Evolutionary conservation across 2,329 filamentous ascomycete species (phyloP).

Genomic region (Shiraia bambusicola): DNA sequence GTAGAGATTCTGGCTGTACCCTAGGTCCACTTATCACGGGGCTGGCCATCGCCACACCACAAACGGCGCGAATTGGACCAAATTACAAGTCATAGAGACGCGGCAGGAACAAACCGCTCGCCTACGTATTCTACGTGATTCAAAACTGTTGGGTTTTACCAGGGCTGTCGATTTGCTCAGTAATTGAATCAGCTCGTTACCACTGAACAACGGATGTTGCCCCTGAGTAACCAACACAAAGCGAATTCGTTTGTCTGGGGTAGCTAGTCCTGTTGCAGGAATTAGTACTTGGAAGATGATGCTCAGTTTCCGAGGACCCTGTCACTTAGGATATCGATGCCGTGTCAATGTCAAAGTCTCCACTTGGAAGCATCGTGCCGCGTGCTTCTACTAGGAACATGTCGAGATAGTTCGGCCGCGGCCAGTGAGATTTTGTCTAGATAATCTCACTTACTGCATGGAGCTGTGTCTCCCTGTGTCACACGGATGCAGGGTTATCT

Average conservation of each 20-base stretch:
- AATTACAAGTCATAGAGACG: not conserved
- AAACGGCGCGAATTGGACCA: not conserved
- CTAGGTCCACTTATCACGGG: conserved; percentile 11
- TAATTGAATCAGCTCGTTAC: not conserved
- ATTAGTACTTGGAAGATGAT: conserved; percentile 5
- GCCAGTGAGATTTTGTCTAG: conserved; percentile 1
- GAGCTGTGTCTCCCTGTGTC: conserved; percentile 4
- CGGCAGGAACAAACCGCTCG: not conserved
- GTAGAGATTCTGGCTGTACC: conserved; percentile 6
- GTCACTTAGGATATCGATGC: conserved; percentile 1
- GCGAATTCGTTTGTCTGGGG: not conserved
- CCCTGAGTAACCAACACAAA: not conserved
- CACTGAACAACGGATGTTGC: not conserved
- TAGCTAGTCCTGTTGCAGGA: conserved; percentile 10
- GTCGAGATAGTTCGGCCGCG: not conserved
- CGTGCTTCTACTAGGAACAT: conserved; percentile 1
- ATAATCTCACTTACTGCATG: conserved; percentile 5
- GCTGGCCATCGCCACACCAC: conserved; percentile 7
- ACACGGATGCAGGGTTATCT: conserved; percentile 10
- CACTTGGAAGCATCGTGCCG: conserved; percentile 2
- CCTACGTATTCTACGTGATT: not conserved
- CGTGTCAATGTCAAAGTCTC: conserved; percentile 2
- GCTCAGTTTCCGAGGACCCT: conserved; percentile 1
- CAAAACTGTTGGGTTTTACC: no score
- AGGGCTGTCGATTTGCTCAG: not conserved